Evolutionary conservation across 805 yeast genomes (phyloP).

Genomic region (Saccharomycopsis sp.): DNA sequence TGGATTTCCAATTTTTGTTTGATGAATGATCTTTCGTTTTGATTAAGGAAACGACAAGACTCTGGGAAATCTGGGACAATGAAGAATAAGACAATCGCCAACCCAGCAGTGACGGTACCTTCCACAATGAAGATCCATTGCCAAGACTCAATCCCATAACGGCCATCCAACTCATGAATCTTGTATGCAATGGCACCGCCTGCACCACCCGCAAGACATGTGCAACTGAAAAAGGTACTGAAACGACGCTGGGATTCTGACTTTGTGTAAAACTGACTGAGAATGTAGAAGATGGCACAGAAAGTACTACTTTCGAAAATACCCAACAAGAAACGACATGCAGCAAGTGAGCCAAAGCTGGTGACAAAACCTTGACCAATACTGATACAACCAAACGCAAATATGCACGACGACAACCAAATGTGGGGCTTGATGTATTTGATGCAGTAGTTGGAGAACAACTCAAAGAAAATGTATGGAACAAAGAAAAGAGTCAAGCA

Average conservation of each 20-base stretch:
- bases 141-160: conserved; percentile 39
- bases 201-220: conserved; percentile 72
- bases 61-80: conserved; percentile 67
- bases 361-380: conserved; percentile 58
- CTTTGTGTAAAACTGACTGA: conserved; percentile 56
- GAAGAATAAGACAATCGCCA: conserved; percentile 33
- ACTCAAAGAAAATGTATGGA: conserved; percentile 57
- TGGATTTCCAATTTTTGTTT: conserved; percentile 52
- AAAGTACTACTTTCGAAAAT: conserved; percentile 62
- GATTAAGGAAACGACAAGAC: conserved; percentile 44
- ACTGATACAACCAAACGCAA: conserved; percentile 54
- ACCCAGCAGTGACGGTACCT: conserved; percentile 33
- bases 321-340: conserved; percentile 59
- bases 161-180: conserved; percentile 42
- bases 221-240: conserved; percentile 59
- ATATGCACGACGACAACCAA: conserved; percentile 52
- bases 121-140: conserved; percentile 45
- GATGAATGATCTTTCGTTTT: conserved; percentile 45
- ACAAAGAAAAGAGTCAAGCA: conserved; percentile 65
- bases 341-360: conserved; percentile 49
- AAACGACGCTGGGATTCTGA: conserved; percentile 61
- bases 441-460: conserved; percentile 53
- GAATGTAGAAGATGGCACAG: conserved; percentile 65
- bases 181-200: conserved; percentile 67
- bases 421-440: conserved; percentile 53